Conservation (phyloP, 495 filamentous ascomycete species). For the Podospora pseudoanserina region DNA sequence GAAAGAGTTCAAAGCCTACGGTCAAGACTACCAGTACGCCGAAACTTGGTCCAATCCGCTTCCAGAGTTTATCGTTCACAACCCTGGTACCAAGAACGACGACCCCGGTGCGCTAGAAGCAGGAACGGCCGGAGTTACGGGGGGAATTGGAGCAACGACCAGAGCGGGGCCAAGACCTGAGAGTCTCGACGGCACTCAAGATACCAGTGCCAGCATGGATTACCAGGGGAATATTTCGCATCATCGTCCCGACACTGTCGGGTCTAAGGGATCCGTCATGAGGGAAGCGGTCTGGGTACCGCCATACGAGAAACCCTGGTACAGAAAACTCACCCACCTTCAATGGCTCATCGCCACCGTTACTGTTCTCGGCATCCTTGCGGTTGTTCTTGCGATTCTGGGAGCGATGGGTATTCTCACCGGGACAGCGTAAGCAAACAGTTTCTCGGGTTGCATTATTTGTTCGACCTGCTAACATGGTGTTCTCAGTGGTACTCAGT, state of each 20-base stretch:
- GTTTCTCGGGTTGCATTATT: background rate
- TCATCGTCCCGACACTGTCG: conserved; percentile 3
- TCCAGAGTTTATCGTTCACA: conserved; percentile 24
- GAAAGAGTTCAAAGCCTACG: conserved; percentile 17
- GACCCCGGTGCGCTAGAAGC: background rate
- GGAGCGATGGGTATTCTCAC: conserved; percentile 25
- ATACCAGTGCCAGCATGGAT: background rate
- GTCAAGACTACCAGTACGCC: conserved; percentile 28
- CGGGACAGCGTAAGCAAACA: conserved; percentile 14
- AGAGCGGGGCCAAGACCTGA: conserved; percentile 4
- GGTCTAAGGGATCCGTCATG: conserved; percentile 16
- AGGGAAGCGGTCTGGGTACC: conserved; percentile 20
- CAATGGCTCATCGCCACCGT: conserved; percentile 22
- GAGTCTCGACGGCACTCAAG: conserved; percentile 13
- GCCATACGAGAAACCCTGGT: conserved; percentile 25
- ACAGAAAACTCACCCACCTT: conserved; percentile 20
- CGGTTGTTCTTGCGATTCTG: conserved; percentile 29
- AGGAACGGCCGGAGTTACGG: background rate
- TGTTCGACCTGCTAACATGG: conserved; percentile 12
- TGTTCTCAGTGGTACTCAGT: conserved; percentile 8
- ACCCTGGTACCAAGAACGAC: background rate
- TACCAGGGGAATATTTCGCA: background rate
- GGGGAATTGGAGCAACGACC: background rate
- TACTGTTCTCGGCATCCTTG: conserved; percentile 22
- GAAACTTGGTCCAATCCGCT: conserved; percentile 27